Evolutionary conservation across 2,329 filamentous ascomycete species (phyloP).

Genomic region (Sclerotinia glacialis): DNA sequence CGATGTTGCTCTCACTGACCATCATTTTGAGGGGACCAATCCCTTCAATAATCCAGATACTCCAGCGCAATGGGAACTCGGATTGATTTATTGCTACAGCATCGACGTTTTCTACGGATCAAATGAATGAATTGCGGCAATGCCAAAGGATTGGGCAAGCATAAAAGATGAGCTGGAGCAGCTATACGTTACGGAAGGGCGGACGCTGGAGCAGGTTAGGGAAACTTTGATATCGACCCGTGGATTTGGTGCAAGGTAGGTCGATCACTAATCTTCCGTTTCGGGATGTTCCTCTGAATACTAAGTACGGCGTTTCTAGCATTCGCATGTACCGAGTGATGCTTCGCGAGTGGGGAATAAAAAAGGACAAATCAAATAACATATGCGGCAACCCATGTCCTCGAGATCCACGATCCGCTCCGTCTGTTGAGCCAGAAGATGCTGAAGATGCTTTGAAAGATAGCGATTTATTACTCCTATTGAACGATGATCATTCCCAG

Average conservation of each 20-base stretch:
- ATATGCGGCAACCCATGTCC: slow-evolving; percentile 1
- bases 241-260: slow-evolving; percentile 29
- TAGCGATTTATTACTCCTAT: not conserved
- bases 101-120: not conserved
- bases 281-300: not conserved
- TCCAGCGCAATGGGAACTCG: slow-evolving; percentile 12
- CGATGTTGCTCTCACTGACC: not conserved
- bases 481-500: not conserved
- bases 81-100: not conserved
- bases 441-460: not conserved
- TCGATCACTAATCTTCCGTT: not conserved
- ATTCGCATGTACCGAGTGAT: slow-evolving; percentile 26
- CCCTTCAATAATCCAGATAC: not conserved
- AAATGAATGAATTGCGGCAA: slow-evolving; percentile 16
- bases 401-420: slow-evolving; percentile 8
- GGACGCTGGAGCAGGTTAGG: slow-evolving; percentile 26
- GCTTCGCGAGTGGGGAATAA: slow-evolving; percentile 23
- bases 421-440: slow-evolving; percentile 6
- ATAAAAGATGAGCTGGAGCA: slow-evolving; percentile 27
- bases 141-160: slow-evolving; percentile 28
- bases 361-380: slow-evolving; percentile 24
- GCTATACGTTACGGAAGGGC: slow-evolving; percentile 26
- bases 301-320: slow-evolving; percentile 9
- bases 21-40: not conserved
- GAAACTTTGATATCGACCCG: slow-evolving; percentile 22